These are phyloP conservation scores for Hypoxylon sp. DNA, from an alignment of 2,329 filamentous ascomycete genomes.

Conservation along the genomic window DNA sequence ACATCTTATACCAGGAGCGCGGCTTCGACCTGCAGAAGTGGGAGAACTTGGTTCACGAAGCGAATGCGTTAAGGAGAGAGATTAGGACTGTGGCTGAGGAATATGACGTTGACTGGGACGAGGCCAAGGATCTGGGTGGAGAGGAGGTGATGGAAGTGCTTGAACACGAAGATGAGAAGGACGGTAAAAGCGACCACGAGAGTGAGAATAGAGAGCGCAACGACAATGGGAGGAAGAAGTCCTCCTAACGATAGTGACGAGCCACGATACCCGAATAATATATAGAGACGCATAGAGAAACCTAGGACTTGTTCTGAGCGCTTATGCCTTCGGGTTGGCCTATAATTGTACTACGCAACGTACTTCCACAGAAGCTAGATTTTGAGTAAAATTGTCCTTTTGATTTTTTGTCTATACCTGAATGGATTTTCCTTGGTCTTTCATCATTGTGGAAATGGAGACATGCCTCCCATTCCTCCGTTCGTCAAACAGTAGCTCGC, in stretches of 20 bases:
- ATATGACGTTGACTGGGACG: constrained; percentile 93
- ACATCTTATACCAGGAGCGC: constrained; percentile 79
- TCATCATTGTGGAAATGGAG: background rate
- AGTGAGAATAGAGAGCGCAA: constrained; percentile 57
- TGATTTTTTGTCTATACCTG: constrained; percentile 23
- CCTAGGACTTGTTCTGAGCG: constrained; percentile 4
- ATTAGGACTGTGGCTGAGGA: constrained; percentile 85
- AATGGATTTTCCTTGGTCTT: background rate
- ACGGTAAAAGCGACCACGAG: constrained; percentile 58
- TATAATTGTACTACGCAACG: no score
- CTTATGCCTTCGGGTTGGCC: no score
- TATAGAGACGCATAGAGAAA: constrained; percentile 35
- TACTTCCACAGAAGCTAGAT: background rate
- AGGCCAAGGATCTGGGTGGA: constrained; percentile 79
- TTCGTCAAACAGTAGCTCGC: constrained; percentile 2
- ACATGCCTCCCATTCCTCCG: background rate
- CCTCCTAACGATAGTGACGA: constrained; percentile 41
- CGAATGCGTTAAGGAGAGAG: constrained; percentile 81
- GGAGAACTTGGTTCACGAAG: constrained; percentile 84
- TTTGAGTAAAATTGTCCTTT: constrained; percentile 14
- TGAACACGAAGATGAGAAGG: constrained; percentile 65
- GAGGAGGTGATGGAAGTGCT: constrained; percentile 73
- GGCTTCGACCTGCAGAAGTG: constrained; percentile 84
- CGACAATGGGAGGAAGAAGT: constrained; percentile 49
- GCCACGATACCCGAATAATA: constrained; percentile 35